Evolutionary conservation across 768 basidiomycete species (phyloP).

Genomic region (Leccinum fibrillosum): DNA sequence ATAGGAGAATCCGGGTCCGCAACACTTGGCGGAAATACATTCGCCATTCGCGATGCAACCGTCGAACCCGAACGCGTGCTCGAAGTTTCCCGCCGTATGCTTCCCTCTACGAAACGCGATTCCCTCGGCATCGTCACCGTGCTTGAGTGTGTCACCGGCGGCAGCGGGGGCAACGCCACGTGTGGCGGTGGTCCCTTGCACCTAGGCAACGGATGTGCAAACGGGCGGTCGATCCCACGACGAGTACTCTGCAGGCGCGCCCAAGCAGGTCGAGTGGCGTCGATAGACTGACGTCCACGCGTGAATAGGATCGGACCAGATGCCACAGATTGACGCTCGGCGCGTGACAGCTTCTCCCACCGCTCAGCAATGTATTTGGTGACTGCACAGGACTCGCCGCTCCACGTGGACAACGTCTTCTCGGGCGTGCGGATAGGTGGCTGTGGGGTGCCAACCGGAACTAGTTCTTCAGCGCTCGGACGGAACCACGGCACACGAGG

Average conservation of each 20-base stretch:
- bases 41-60: conserved; percentile 11
- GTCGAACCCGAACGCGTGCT: conserved; percentile 15
- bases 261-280: conserved; percentile 45
- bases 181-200: conserved; percentile 16
- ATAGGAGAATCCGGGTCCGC: conserved; percentile 54
- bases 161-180: conserved; percentile 8
- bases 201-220: conserved; percentile 30
- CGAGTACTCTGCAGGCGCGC: conserved; percentile 38
- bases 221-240: conserved; percentile 59
- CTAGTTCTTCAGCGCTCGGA: background rate
- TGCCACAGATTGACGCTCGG: conserved; percentile 18
- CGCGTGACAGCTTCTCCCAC: conserved; percentile 27
- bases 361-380: conserved; percentile 29
- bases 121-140: conserved; percentile 9
- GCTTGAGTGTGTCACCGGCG: conserved; percentile 30
- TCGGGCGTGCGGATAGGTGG: conserved; percentile 9
- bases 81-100: conserved; percentile 27
- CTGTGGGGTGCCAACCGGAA: conserved; percentile 1
- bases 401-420: conserved; percentile 4
- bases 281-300: conserved; percentile 17
- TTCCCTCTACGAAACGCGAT: conserved; percentile 35
- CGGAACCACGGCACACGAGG: conserved; percentile 59
- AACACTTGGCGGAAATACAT: conserved; percentile 40
- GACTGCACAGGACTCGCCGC: conserved; percentile 21
- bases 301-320: conserved; percentile 19